phyloP scores from a whole-genome alignment of 202 grass and related monocot genomes.

The Zizania palustris region DNA sequence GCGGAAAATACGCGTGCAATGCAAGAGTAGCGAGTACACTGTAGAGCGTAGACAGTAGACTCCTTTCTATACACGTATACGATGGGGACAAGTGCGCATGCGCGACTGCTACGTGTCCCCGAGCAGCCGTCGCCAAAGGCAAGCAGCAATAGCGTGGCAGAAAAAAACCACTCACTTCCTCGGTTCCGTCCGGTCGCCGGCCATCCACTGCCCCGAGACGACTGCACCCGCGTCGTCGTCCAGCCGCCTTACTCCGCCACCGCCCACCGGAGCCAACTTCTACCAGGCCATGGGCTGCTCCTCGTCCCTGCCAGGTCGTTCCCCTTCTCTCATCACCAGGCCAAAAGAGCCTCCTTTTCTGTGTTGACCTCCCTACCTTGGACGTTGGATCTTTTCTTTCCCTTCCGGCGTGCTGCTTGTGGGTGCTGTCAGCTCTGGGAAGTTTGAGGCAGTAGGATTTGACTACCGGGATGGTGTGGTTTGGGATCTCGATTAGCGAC shows the following conservation, averaged over 20 bases:
- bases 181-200: background rate
- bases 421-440: background rate
- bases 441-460: background rate
- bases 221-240: background rate
- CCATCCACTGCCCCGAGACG: background rate
- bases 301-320: constrained; percentile 39
- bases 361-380: background rate
- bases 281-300: constrained; percentile 39
- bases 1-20: background rate
- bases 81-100: background rate
- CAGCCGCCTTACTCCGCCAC: background rate
- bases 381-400: constrained; percentile 29
- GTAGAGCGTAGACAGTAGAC: background rate
- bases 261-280: background rate
- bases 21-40: too few species aligned
- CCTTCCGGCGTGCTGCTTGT: background rate
- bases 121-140: background rate
- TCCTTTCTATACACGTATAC: background rate
- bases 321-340: background rate
- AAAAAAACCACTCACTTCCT: background rate
- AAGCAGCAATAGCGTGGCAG: background rate
- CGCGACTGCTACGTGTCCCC: background rate
- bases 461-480: background rate
- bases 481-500: background rate
- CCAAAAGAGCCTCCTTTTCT: background rate